Base-by-base conservation (phyloP, 768 basidiomycete species). In the Hypsizygus marmoreus region DNA sequence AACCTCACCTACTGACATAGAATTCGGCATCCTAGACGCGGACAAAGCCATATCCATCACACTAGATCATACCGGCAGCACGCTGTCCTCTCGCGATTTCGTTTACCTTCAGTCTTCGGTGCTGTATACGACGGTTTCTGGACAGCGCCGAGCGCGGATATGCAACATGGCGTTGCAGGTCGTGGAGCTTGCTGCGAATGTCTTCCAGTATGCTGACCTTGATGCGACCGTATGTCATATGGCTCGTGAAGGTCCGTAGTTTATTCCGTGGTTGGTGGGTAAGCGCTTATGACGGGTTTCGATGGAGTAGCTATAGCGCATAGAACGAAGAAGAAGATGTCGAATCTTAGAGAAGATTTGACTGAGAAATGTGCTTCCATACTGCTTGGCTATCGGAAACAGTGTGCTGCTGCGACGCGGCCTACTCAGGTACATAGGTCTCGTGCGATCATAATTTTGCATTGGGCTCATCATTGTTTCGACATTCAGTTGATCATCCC, bases 191-290 rank as follows among this genome's bases (percentile, higher is more conserved):
- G 91, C 93, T n/a, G 91, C 84, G 7, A 94, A 88, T 61, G 84
- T 98, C 9, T 99, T 95, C 71, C 81, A 88, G 40, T 91, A 73
- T 64, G 93, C 92, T 10, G 97, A 99, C 66, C 76, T 93, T 72
- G 95, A 98, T 55, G 79, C 90, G 2, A 80, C 85, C 2, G 74
- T 95, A 17, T 77, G 81, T 32, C 73, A 87, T 62, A 66, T 92
- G 49, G 72, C 85, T 24, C 89, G 93, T 52, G 82, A 89, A 60
- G 85, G 95, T 93, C 50, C 57, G 79, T 60, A 4, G 54, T 36
- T 19, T 17, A 50, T 38, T 24, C 40, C n/a, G 12, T 31, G 36
- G 33, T 32, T 11, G 5, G 22, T 14, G 14, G 8, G 4, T 19
- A 23, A n/a, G 25, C 33, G n/a, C 10, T 17, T 33, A 38, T 50